These are phyloP conservation scores for Neonectria punicea DNA, from an alignment of 2,329 filamentous ascomycete genomes.

Conservation along the genomic window DNA sequence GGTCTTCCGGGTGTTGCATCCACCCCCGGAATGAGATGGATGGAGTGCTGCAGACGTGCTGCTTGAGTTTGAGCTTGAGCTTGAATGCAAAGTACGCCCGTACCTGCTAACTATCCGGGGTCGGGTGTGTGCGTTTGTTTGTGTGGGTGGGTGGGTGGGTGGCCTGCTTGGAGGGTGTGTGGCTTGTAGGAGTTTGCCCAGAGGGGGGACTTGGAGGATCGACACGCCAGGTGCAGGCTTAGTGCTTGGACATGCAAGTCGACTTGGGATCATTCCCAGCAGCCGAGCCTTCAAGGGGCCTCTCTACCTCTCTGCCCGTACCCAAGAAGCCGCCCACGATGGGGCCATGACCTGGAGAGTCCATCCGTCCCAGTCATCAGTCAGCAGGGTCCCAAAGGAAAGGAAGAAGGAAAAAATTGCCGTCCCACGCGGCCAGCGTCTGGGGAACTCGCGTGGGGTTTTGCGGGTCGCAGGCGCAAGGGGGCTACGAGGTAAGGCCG, in stretches of 20 bases:
- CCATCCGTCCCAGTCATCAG: too few relatives aligned
- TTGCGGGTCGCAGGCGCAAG: conserved; percentile 26
- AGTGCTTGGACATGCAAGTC: too few relatives aligned
- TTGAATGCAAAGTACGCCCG: not conserved
- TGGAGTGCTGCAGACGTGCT: not conserved
- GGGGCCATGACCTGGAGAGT: too few relatives aligned
- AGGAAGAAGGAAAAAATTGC: not conserved
- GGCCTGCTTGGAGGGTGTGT: too few relatives aligned
- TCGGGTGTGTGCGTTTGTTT: not conserved
- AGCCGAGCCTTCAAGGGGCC: too few relatives aligned
- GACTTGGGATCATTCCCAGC: too few relatives aligned
- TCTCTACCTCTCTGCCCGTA: too few relatives aligned
- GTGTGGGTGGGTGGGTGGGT: not conserved
- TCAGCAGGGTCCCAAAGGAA: too few relatives aligned
- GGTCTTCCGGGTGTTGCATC: conserved; percentile 3
- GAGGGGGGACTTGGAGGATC: not conserved
- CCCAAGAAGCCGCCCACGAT: not conserved
- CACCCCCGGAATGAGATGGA: conserved; percentile 17
- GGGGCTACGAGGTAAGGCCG: conserved; percentile 49
- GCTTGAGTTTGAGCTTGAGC: conserved; percentile 27
- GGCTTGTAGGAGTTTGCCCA: too few relatives aligned
- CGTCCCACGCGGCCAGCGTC: conserved; percentile 38
- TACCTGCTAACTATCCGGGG: not conserved
- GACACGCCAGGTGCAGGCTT: not conserved
- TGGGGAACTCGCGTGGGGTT: conserved; percentile 46